These are phyloP conservation scores for Fagopyrum homotropicum DNA, from an alignment of 148 eudicot genomes.

Conservation along the genomic window DNA sequence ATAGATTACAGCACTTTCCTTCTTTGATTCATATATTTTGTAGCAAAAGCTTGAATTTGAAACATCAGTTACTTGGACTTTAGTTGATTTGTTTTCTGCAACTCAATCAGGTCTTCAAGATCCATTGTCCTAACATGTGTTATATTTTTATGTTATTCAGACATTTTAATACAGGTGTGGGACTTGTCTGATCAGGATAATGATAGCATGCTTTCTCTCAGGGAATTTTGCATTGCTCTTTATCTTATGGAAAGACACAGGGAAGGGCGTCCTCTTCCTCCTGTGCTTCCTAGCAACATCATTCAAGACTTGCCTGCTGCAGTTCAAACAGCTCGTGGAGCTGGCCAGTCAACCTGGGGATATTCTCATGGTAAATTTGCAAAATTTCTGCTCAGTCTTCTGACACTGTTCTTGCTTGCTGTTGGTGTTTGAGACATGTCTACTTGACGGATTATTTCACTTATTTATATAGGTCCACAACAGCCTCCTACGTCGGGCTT, in stretches of 20 bases:
- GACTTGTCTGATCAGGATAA: constrained; percentile 99
- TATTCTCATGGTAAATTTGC: constrained; percentile 55
- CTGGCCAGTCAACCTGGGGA: constrained; percentile 59
- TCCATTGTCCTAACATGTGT: neutral
- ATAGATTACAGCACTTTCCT: neutral
- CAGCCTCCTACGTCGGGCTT: constrained; percentile 40
- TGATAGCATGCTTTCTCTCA: constrained; percentile 94
- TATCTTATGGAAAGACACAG: constrained; percentile 91
- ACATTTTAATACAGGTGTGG: constrained; percentile 98
- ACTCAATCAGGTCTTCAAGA: neutral
- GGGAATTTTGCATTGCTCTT: constrained; percentile 95
- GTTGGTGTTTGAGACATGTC: neutral
- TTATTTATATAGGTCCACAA: constrained; percentile 44
- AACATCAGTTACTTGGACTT: neutral
- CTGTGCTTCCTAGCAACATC: constrained; percentile 50
- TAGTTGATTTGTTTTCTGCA: neutral
- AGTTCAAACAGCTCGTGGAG: constrained; percentile 43
- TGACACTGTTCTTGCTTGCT: neutral
- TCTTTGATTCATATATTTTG: neutral
- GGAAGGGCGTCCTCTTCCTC: constrained; percentile 94
- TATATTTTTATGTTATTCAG: constrained; percentile 35
- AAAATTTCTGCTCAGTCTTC: neutral
- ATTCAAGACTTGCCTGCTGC: constrained; percentile 52
- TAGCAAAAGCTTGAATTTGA: neutral
- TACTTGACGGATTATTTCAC: constrained; percentile 2